Evolutionary conservation across 768 basidiomycete genomes (phyloP).

Genomic region (Mycena indigotica): DNA sequence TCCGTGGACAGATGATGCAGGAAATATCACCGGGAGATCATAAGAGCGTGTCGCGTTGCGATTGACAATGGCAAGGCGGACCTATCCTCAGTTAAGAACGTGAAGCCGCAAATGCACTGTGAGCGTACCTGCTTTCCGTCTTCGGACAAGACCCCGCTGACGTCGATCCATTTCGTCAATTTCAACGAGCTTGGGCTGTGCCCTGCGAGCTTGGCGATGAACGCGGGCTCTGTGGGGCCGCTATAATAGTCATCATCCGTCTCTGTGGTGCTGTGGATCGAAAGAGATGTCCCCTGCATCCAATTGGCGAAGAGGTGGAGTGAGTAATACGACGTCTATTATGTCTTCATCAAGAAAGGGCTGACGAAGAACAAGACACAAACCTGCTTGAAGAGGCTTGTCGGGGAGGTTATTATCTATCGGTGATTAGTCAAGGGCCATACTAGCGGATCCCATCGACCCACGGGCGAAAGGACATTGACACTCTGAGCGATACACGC

Average conservation of each 20-base stretch:
- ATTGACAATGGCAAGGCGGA: constrained; percentile 60
- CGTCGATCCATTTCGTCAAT: constrained; percentile 50
- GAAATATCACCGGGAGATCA: constrained; percentile 40
- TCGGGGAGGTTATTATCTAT: constrained; percentile 50
- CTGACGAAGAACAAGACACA: not conserved
- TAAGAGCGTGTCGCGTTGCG: constrained; percentile 43
- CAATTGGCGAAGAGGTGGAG: constrained; percentile 56
- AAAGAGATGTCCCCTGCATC: constrained; percentile 53
- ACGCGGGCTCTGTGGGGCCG: constrained; percentile 54
- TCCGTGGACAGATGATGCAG: no score
- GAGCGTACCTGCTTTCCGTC: constrained; percentile 4
- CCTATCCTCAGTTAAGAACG: no score
- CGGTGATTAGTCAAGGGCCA: no score
- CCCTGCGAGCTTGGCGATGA: constrained; percentile 44
- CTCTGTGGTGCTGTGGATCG: constrained; percentile 38
- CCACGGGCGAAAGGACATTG: constrained; percentile 51
- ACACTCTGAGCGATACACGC: constrained; percentile 64
- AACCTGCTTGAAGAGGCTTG: constrained; percentile 39
- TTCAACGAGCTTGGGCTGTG: constrained; percentile 36
- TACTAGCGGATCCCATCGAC: no score
- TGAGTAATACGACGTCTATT: constrained; percentile 53
- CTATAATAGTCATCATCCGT: constrained; percentile 32
- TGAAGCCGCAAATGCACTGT: no score
- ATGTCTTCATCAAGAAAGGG: constrained; percentile 38
- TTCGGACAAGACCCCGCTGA: constrained; percentile 45